Base-by-base conservation (phyloP, 2,329 filamentous ascomycete genomes). In the Verticillium nubilum region DNA sequence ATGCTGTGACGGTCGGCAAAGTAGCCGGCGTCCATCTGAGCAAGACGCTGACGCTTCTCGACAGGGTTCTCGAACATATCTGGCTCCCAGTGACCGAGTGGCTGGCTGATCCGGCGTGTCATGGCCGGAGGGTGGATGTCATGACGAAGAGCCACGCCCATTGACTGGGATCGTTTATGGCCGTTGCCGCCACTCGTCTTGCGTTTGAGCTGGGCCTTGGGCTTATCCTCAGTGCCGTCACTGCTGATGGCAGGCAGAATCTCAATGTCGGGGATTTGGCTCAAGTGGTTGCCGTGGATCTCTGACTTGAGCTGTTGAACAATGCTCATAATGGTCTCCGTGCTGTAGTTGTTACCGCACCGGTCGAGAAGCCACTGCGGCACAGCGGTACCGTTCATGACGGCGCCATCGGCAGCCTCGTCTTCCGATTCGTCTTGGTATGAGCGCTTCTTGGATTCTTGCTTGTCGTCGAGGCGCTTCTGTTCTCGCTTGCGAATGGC, bases 401-500 rank as follows among this genome's bases (percentile, higher is more conserved):
- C 68, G 15, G 69, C 63, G 3, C 67, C 68, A 1, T 71, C 70
- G 35, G 67, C 66, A 25, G 68, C 72, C 28, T 73, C 73, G 13
- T 74, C 72, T 5, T 67, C 67, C 27, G 62, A 62, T 37, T 66
- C 66, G 15, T 65, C 59, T 23, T 64, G 61, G 19, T 62, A 63
- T 17, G 60, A 63, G 33, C 69, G 70, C 64, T 73, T 76, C 60
- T 66, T 71, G 52, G 65, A 67, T 2, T 67, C 67, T 60, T 67
- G 70, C 68, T 73, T 69, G 56, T 76, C 74, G 61, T 80, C 77
- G 7, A 86, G 73, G 4, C 86, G 80, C 65, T 82, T 78, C 67
- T 85, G 78, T 68, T 90, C 87, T 15, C 88, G 83, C 73, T 87
- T 88, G 52, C 87, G 80, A 54, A 87, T 78, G 5, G 80, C 80